phyloP scores from a whole-genome alignment of 169 alveolate genomes.

The Perkinsus marinus region DNA sequence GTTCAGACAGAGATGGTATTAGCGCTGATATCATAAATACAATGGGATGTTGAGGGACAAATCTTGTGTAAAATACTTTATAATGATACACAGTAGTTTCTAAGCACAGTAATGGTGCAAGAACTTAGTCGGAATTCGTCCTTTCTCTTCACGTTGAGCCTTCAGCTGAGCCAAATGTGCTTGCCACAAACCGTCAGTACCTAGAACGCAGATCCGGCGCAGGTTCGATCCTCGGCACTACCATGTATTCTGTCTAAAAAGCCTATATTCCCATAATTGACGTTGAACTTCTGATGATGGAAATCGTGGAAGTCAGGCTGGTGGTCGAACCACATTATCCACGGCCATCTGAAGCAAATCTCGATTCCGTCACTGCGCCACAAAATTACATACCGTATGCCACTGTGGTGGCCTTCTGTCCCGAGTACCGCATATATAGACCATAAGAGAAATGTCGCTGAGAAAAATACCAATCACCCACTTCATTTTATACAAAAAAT shows the following conservation, averaged over 20 bases:
- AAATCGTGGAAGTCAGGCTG: slow-evolving; percentile 5
- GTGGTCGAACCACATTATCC: neutral
- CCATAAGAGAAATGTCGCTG: neutral
- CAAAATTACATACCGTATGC: neutral
- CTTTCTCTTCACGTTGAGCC: neutral
- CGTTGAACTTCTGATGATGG: neutral
- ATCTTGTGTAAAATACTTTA: neutral
- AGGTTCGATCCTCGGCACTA: neutral
- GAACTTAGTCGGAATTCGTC: neutral
- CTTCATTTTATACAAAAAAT: too few species aligned
- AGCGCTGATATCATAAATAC: too few species aligned
- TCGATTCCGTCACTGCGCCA: neutral
- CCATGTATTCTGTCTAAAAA: neutral
- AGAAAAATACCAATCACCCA: neutral
- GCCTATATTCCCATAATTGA: slow-evolving; percentile 1
- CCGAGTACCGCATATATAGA: slow-evolving; percentile 2
- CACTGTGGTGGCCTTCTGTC: slow-evolving; percentile 3
- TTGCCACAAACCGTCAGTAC: neutral
- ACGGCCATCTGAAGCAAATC: neutral
- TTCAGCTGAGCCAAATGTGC: neutral
- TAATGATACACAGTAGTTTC: neutral
- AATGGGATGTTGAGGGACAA: neutral
- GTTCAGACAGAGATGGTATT: too few species aligned
- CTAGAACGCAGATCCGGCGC: neutral
- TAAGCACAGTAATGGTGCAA: neutral